Percentiles rank a stretch among this genome's conserved stretches.
Conservation (phyloP, 2,329 filamentous ascomycete genomes). For the Aspergillus pseudoviridinutans region DNA sequence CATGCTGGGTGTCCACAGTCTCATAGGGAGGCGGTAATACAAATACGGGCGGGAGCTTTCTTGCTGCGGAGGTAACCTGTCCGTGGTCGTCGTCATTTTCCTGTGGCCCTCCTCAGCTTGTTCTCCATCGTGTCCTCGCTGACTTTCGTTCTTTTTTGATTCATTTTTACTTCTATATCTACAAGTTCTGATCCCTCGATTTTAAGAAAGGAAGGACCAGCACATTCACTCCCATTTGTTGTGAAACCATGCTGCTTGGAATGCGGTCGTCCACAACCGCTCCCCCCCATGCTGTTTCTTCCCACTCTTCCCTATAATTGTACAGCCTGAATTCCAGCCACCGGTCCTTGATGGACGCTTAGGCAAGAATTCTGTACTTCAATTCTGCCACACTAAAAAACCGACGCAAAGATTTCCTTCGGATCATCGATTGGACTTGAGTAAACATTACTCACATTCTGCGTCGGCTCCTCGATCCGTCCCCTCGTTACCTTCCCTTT, state of each 20-base stretch:
- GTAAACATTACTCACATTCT: neutral
- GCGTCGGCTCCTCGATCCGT: neutral
- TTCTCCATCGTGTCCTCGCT: neutral
- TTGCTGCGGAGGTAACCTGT: too few species aligned
- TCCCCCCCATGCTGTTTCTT: neutral
- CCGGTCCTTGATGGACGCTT: conserved; percentile 1
- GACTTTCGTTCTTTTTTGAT: neutral
- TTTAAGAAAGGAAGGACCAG: neutral
- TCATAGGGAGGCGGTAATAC: too few species aligned
- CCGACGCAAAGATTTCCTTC: neutral
- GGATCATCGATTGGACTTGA: neutral
- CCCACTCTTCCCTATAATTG: conserved; percentile 2
- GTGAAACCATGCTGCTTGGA: conserved; percentile 7
- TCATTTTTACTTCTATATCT: neutral
- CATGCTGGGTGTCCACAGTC: neutral
- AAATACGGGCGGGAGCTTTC: too few species aligned
- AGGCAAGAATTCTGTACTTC: neutral
- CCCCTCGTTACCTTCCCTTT: neutral
- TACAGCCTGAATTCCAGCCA: neutral
- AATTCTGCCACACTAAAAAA: conserved; percentile 1
- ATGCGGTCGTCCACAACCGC: conserved; percentile 3
- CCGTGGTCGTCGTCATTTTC: neutral
- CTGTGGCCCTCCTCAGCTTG: neutral
- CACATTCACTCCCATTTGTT: neutral
- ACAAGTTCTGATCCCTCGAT: neutral